Evolutionary conservation across 164 flowering plant species (phyloP), one percentile per base, ranked within the genome.

Genomic region (Berberis vulgaris): DNA sequence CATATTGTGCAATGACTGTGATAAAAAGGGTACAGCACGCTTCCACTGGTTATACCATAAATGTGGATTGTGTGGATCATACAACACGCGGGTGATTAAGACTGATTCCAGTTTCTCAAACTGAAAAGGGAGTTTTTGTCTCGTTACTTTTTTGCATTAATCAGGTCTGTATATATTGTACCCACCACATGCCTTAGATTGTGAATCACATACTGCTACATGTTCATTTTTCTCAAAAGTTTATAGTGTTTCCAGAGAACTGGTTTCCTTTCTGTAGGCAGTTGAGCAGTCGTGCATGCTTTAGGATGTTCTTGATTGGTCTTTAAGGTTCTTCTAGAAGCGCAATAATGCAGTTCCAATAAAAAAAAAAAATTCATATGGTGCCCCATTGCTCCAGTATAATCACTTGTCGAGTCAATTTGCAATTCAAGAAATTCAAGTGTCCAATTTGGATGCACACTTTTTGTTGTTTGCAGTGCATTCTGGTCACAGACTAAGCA

Each of bases 41-140:
- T 91, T 91, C 76, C 97, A 91, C 69, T 91, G 97, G 97, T 73
- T 91, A 54, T 87, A 91, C 68, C 96, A 91, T 70, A 91, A 91
- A 69, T 91, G 96, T 61, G 78, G 85, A 38, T 73, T 61, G 53
- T 91, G 96, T 69, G 89, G 94, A 62, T 91, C 97, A 1, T 91
- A 88, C 73, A 91, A 91, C 67, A 88, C 91, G 40, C 74, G 88
- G 69, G 88, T 88, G 42, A 90, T 90, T 67, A 83, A 80, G 83
- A 70, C 55, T 11, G 81, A 72, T 6, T 58, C 79, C 0, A 38
- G 76, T 13, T 60, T 70, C 68, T 40, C 74, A 60, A 63, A 67
- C 69, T 81, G 84, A 68, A 67, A 5, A 49, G 6, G 49, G 40
- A 52, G 41, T 59, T 43, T 50, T 50, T 47, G 64, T 42, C 5